These are phyloP conservation scores for Gastrolobium bilobum DNA, from an alignment of 306 rosid genomes.

Conservation along the genomic window DNA sequence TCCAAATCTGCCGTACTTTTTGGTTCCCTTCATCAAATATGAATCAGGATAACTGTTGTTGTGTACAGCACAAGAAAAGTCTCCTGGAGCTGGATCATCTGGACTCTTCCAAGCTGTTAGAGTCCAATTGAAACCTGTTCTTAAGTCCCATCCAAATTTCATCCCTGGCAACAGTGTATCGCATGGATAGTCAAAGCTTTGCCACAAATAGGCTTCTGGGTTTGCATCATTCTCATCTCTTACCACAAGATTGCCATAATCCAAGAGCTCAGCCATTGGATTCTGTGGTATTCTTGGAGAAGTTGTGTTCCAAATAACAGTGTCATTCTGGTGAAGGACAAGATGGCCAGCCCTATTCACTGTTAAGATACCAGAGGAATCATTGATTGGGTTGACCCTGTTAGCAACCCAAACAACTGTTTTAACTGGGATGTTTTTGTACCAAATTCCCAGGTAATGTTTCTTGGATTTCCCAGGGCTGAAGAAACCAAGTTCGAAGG, in stretches of 20 bases:
- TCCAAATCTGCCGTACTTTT: conserved; percentile 18
- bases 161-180: conserved; percentile 47
- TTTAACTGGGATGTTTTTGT: not conserved
- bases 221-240: not conserved
- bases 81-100: conserved; percentile 49
- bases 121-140: not conserved
- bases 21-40: conserved; percentile 10
- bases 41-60: conserved; percentile 7
- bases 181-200: conserved; percentile 49
- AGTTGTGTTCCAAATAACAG: conserved; percentile 3
- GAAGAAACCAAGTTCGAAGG: conserved; percentile 51
- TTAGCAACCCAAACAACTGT: conserved; percentile 52
- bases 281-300: not conserved
- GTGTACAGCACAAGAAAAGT: not conserved
- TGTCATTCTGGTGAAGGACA: conserved; percentile 32
- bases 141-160: conserved; percentile 50
- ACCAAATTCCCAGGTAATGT: conserved; percentile 36
- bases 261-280: conserved; percentile 40
- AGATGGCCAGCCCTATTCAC: conserved; percentile 38
- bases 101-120: conserved; percentile 40
- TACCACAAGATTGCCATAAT: conserved; percentile 50
- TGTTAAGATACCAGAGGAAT: conserved; percentile 22
- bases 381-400: conserved; percentile 42
- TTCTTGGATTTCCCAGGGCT: not conserved
- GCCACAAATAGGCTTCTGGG: conserved; percentile 38